phyloP scores from a whole-genome alignment of 331 rosid species.

The Acacia concinna region DNA sequence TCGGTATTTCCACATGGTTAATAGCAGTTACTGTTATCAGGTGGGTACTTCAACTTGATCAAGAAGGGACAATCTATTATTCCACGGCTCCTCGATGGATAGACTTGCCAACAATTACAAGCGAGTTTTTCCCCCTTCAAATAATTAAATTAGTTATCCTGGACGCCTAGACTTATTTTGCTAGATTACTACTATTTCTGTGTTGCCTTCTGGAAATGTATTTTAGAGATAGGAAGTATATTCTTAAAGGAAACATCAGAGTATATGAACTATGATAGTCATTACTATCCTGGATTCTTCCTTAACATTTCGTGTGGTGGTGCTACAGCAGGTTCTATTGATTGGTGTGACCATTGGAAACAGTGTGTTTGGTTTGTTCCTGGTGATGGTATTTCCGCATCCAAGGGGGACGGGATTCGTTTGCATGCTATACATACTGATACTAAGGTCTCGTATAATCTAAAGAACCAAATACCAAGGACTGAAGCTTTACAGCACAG shows the following conservation, averaged over 20 bases:
- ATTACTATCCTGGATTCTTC: slow-evolving; percentile 10
- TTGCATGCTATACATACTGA: slow-evolving; percentile 65
- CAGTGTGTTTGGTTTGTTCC: slow-evolving; percentile 98
- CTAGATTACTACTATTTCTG: slow-evolving; percentile 5
- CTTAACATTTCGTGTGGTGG: slow-evolving; percentile 18
- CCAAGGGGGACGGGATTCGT: slow-evolving; percentile 53
- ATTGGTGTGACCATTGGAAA: slow-evolving; percentile 99
- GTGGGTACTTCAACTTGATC: slow-evolving; percentile 96
- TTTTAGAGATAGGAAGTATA: slow-evolving; percentile 11
- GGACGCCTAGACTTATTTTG: not conserved
- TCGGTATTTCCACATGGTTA: slow-evolving; percentile 8
- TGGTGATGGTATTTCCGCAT: slow-evolving; percentile 56
- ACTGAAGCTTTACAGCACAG: slow-evolving; percentile 43
- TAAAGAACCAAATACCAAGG: slow-evolving; percentile 40
- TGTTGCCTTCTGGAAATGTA: slow-evolving; percentile 16
- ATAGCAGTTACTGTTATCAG: slow-evolving; percentile 36
- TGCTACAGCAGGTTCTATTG: slow-evolving; percentile 55
- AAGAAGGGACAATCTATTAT: slow-evolving; percentile 74
- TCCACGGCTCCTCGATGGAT: slow-evolving; percentile 93
- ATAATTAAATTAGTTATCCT: slow-evolving; percentile 18
- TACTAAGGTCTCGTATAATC: slow-evolving; percentile 59
- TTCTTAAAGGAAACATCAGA: not conserved
- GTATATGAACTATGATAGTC: slow-evolving; percentile 15
- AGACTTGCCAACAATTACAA: slow-evolving; percentile 37
- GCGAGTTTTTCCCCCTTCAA: slow-evolving; percentile 37